Base-by-base conservation (phyloP, 305 asterid species). In the Petunia hybrid region DNA sequence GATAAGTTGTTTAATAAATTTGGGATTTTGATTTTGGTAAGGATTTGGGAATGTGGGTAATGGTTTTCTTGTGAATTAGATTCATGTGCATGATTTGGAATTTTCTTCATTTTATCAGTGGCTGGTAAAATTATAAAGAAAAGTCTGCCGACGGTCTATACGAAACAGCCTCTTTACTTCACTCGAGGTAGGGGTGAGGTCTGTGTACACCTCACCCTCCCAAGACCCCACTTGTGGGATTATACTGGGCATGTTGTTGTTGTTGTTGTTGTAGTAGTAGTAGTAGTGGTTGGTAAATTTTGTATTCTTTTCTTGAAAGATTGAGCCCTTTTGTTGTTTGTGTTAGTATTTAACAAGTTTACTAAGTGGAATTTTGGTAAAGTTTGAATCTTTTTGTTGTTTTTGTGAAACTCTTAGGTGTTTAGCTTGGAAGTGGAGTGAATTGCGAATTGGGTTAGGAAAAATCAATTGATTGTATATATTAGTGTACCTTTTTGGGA, bases 381-480 rank as follows among this genome's bases (percentile, higher is more conserved):
- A 69, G 76, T 13, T 69, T 69, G 57, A 70, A 71, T 46, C 43
- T 31, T 46, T 22, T 31, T 46, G 6, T 10, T 46, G 9, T 31
- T 69, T 5, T 14, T 46, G 31, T 71, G 77, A 71, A 46, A 46
- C 12, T 31, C 12, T 35, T 36, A 48, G 63, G 78, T 73, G 45
- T 6, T 51, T 6, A 48, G 78, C 63, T 73, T 83, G 81, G 80
- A 55, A 68, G 51, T 63, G 61, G 67, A 76, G 59, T 51, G 64
- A 71, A 36, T 51, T 75, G 84, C 62, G 59, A 57, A 78, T 64
- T 46, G 41, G 38, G 63, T 77, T 64, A 42, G 8, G n/a, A 67
- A 67, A 31, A 4, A 70, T 22, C 77, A 70, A 70, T 73, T 73
- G 48, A 36, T 73, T 73, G 63, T 6, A 35, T 6, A 35, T 73